Base-by-base conservation (phyloP, 176 grass and related monocot genomes). In the Avena sativa region DNA sequence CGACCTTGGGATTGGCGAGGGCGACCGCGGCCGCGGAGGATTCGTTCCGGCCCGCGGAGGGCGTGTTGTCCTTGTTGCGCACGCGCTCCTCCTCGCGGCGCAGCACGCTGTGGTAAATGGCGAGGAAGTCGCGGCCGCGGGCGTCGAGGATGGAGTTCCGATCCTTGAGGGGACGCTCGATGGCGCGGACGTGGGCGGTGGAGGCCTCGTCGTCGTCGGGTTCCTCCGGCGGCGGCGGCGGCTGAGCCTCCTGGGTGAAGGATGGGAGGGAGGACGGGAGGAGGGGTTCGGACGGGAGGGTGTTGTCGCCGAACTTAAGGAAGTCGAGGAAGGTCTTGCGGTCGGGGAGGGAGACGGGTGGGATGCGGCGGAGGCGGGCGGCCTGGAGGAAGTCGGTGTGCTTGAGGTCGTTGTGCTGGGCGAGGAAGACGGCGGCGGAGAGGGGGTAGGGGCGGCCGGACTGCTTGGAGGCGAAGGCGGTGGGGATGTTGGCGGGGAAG, bases 361-460 rank as follows among this genome's bases (percentile, higher is more conserved):
- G 92, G 90, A 98, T 85, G 75, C 92, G 97, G 83, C 85, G 86
- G 20, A 91, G 88, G 34, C 93, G 86, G 13, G 93, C 90, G 46
- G 96, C 91, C 81, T 98, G 96, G 70, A 98, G 89, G 84, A 94
- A 95, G 60, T 98, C 96, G 20, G 93, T 98, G 90, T 98, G 93
- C 83, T 95, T 94, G 79, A 98, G 83, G 79, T 92, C 81, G 84
- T 92, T 89, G 79, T 98, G 91, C 72, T 91, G 93, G 46, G 91
- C 88, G 79, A 98, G 94, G 93, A 98, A 96, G 88, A 96, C 81
- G 40, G 94, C 93, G 75, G 93, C 78, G 79, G 91, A 92, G 59
- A 95, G 96, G 1, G 92, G 59, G 85, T 96, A 98, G 88, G 91
- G 85, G 26, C 92, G 90, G 79, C 90, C 92, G 2, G 85, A 88